phyloP scores from a whole-genome alignment of 345 rosid species.

The Lumnitzera littorea region DNA sequence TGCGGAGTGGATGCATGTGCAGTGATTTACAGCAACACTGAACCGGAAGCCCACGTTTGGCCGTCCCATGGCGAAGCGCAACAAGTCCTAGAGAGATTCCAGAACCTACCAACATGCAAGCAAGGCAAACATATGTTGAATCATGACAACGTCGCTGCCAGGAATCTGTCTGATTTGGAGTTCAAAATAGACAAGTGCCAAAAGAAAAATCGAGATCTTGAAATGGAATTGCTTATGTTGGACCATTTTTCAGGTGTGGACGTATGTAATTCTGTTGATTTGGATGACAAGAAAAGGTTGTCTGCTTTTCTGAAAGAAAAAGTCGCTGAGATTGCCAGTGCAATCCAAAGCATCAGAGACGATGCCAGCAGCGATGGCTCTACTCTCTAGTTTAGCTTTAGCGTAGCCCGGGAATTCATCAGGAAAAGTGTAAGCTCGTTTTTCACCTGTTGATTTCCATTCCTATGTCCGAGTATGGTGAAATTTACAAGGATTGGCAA shows the following conservation, averaged over 20 bases:
- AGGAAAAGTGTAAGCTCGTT: too few relatives aligned
- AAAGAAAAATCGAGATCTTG: slow-evolving; percentile 19
- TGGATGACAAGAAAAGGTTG: slow-evolving; percentile 11
- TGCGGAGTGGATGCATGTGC: slow-evolving; percentile 39
- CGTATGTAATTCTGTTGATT: slow-evolving; percentile 1
- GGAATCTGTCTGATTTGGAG: slow-evolving; percentile 11
- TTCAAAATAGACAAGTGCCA: slow-evolving; percentile 10
- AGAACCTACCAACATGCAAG: slow-evolving; percentile 15
- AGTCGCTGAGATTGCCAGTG: slow-evolving; percentile 2
- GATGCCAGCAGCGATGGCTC: neutral
- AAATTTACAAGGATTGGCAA: too few relatives aligned
- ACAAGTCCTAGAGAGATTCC: slow-evolving; percentile 13
- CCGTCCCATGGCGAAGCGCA: slow-evolving; percentile 22
- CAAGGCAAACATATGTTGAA: slow-evolving; percentile 31
- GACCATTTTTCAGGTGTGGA: slow-evolving; percentile 3
- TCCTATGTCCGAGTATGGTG: too few relatives aligned
- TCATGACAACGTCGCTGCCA: slow-evolving; percentile 18
- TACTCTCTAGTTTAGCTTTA: too few relatives aligned
- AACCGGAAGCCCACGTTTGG: slow-evolving; percentile 28
- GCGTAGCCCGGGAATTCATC: too few relatives aligned
- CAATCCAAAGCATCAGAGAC: neutral
- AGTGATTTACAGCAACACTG: slow-evolving; percentile 18
- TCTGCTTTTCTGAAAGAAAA: slow-evolving; percentile 10
- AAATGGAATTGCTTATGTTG: slow-evolving; percentile 15
- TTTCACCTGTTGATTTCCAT: too few relatives aligned